phyloP scores from a whole-genome alignment of 305 asterid species.

The Fraxinus dipetala region DNA sequence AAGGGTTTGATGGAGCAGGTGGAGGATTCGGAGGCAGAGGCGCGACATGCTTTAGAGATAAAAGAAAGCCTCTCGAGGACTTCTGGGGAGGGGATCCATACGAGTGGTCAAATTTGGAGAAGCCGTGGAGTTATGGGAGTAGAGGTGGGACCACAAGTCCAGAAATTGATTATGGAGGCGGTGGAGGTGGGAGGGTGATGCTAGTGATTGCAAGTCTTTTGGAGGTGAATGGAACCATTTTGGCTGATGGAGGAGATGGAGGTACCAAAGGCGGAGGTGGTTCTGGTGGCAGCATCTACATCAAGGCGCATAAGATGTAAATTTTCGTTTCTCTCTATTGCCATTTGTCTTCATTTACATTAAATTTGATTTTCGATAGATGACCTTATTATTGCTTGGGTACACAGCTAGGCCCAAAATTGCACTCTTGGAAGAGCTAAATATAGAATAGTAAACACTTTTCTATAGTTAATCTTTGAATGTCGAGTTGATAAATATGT shows the following conservation, averaged over 20 bases:
- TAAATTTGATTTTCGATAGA: slow-evolving; percentile 14
- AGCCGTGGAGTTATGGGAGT: slow-evolving; percentile 88
- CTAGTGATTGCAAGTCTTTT: slow-evolving; percentile 42
- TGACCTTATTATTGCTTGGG: slow-evolving; percentile 12
- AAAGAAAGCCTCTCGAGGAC: slow-evolving; percentile 68
- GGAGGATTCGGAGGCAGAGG: slow-evolving; percentile 99
- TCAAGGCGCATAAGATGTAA: slow-evolving; percentile 82
- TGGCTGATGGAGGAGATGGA: slow-evolving; percentile 95
- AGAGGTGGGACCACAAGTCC: slow-evolving; percentile 82
- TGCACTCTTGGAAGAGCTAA: neutral
- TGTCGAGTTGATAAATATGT: neutral
- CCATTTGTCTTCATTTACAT: slow-evolving; percentile 4
- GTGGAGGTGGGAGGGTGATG: slow-evolving; percentile 90
- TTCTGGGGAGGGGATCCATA: slow-evolving; percentile 99
- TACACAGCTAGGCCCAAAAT: neutral
- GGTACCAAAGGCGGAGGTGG: slow-evolving; percentile 94
- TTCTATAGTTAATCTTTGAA: slow-evolving; percentile 11
- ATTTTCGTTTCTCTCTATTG: slow-evolving; percentile 16
- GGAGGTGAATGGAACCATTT: slow-evolving; percentile 80
- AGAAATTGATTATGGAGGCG: slow-evolving; percentile 85
- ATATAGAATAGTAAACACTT: neutral
- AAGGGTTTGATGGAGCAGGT: slow-evolving; percentile 87
- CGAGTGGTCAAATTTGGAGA: slow-evolving; percentile 70
- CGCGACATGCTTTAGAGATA: slow-evolving; percentile 74
- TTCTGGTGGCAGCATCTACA: slow-evolving; percentile 93